These are phyloP conservation scores for Penicillium roqueforti DNA, from an alignment of 495 filamentous ascomycete genomes.

Conservation along the genomic window DNA sequence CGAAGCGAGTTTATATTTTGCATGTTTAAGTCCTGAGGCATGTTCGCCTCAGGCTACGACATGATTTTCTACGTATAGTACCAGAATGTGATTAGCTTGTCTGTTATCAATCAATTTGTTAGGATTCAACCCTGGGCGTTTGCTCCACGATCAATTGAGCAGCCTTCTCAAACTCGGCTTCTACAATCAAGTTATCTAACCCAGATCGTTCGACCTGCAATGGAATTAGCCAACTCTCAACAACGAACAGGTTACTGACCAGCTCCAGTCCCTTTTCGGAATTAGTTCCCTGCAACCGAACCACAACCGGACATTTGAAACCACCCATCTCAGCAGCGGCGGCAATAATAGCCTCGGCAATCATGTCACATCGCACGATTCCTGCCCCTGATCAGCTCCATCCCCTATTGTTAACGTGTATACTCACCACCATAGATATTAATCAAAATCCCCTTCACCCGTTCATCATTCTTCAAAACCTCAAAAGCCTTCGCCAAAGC, in stretches of 20 bases:
- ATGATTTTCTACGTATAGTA: neutral
- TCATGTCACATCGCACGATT: constrained; percentile 37
- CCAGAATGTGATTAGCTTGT: neutral
- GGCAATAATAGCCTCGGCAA: constrained; percentile 30
- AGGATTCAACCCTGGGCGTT: neutral
- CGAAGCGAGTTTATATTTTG: no score
- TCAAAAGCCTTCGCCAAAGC: constrained; percentile 28
- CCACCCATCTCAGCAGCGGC: constrained; percentile 19
- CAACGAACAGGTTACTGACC: constrained; percentile 7
- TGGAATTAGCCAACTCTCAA: neutral
- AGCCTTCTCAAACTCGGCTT: constrained; percentile 28
- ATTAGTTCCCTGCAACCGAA: constrained; percentile 34
- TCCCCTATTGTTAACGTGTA: neutral
- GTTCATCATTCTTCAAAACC: constrained; percentile 21
- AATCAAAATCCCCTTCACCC: constrained; percentile 25
- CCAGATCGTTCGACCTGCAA: constrained; percentile 20
- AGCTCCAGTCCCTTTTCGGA: constrained; percentile 22
- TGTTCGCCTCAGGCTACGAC: neutral
- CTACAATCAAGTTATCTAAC: constrained; percentile 20
- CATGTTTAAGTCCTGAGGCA: neutral
- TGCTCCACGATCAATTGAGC: constrained; percentile 19
- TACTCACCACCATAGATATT: constrained; percentile 36
- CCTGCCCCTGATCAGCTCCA: constrained; percentile 12
- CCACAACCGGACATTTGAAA: constrained; percentile 28
- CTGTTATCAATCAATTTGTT: neutral